phyloP scores from a whole-genome alignment of 1,284 basidiomycete species.

The Meira nashicola region DNA sequence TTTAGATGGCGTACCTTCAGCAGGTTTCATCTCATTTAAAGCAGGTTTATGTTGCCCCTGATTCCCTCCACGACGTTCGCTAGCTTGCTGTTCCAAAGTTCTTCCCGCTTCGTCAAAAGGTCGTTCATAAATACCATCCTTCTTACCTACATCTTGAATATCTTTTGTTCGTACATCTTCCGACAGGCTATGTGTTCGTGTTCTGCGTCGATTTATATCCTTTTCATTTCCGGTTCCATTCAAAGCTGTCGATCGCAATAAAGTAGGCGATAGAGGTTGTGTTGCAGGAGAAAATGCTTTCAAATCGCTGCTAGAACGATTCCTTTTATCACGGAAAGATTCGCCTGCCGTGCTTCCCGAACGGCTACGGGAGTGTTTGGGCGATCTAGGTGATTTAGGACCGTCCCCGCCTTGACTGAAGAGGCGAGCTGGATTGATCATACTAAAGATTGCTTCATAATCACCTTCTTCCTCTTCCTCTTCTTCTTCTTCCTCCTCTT shows the following conservation, averaged over 20 bases:
- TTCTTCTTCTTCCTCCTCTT: constrained; percentile 23
- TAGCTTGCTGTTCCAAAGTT: neutral
- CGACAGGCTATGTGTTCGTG: constrained; percentile 12
- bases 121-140: neutral
- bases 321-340: constrained; percentile 45
- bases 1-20: constrained; percentile 12
- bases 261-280: neutral
- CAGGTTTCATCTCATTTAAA: constrained; percentile 11
- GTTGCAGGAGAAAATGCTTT: constrained; percentile 18
- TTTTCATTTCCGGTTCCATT: constrained; percentile 1
- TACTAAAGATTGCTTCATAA: constrained; percentile 47
- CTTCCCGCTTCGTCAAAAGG: neutral
- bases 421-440: constrained; percentile 30
- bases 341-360: constrained; percentile 23
- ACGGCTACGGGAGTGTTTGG: constrained; percentile 28
- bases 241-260: constrained; percentile 1
- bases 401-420: constrained; percentile 12
- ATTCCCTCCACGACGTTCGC: constrained; percentile 1
- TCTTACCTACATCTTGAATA: constrained; percentile 1
- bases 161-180: constrained; percentile 10
- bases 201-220: neutral
- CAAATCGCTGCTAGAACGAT: constrained; percentile 36
- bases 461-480: constrained; percentile 43
- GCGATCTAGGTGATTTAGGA: constrained; percentile 25
- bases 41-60: constrained; percentile 2